Percentiles rank a stretch among this genome's conserved stretches.
These are phyloP conservation scores for Xanthoconium stramineum DNA, from an alignment of 768 basidiomycete species.

Conservation along the genomic window DNA sequence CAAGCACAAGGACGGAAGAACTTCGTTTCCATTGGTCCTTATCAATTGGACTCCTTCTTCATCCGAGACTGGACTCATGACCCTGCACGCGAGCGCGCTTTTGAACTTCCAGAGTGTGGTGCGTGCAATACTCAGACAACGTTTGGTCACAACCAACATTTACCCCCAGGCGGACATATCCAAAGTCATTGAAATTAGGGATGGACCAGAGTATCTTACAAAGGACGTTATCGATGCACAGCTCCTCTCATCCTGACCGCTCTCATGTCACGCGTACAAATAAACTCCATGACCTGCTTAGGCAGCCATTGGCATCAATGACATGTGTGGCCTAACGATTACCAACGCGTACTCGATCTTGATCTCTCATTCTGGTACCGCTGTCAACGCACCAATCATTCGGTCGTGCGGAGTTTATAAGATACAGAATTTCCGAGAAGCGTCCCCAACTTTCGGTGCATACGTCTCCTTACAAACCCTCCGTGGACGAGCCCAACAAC, in stretches of 20 bases:
- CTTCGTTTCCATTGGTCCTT: slow-evolving; percentile 79
- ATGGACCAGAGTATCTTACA: slow-evolving; percentile 80
- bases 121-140: slow-evolving; percentile 25
- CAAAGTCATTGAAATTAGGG: slow-evolving; percentile 78
- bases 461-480: too few relatives aligned
- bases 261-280: background rate
- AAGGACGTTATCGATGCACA: slow-evolving; percentile 66
- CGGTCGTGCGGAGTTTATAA: too few relatives aligned
- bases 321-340: background rate
- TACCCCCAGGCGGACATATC: slow-evolving; percentile 61
- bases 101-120: slow-evolving; percentile 79
- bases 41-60: slow-evolving; percentile 85
- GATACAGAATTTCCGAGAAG: too few relatives aligned
- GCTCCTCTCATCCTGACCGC: slow-evolving; percentile 33
- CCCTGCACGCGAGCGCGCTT: slow-evolving; percentile 81
- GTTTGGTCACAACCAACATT: background rate
- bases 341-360: background rate
- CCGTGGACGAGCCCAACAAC: background rate
- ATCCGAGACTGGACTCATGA: slow-evolving; percentile 71
- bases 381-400: too few relatives aligned
- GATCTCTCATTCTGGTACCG: too few relatives aligned
- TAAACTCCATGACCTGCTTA: background rate
- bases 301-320: background rate
- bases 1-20: slow-evolving; percentile 75
- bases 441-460: too few relatives aligned